These are phyloP conservation scores for Besnoitia besnoiti DNA, from an alignment of 169 alveolate species.

Conservation along the genomic window DNA sequence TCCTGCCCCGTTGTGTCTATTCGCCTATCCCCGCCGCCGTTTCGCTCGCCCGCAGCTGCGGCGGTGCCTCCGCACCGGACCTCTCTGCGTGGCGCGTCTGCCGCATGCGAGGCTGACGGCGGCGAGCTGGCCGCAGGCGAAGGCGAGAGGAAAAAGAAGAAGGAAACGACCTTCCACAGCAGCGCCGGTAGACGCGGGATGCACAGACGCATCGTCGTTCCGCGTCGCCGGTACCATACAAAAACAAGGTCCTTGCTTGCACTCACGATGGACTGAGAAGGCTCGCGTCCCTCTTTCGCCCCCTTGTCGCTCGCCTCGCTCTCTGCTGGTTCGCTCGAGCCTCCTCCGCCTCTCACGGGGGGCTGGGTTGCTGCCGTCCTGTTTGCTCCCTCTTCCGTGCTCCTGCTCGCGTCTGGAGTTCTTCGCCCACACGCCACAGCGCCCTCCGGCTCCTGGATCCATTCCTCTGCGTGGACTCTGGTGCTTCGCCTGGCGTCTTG, in stretches of 20 bases:
- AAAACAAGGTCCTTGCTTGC: not conserved
- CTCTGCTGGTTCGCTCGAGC: not conserved
- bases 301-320: not conserved
- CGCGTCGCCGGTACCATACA: slow-evolving; percentile 24
- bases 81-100: not conserved
- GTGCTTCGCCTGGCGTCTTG: too few species aligned
- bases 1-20: not conserved
- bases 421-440: too few species aligned
- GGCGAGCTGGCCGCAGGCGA: not conserved
- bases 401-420: not conserved
- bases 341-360: not conserved
- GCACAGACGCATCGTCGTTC: slow-evolving; percentile 24
- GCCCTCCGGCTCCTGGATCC: not conserved
- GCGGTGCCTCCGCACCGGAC: not conserved
- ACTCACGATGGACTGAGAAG: not conserved
- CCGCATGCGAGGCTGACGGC: not conserved
- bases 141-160: slow-evolving; percentile 8
- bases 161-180: slow-evolving; percentile 6
- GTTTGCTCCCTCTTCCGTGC: not conserved
- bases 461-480: too few species aligned
- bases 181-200: slow-evolving; percentile 15
- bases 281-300: not conserved
- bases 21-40: not conserved
- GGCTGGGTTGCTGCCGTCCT: too few species aligned
- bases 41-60: not conserved